Evolutionary conservation across 192 early-diverging fungal genomes (phyloP).

Genomic region (Polychytrium aggregatum): DNA sequence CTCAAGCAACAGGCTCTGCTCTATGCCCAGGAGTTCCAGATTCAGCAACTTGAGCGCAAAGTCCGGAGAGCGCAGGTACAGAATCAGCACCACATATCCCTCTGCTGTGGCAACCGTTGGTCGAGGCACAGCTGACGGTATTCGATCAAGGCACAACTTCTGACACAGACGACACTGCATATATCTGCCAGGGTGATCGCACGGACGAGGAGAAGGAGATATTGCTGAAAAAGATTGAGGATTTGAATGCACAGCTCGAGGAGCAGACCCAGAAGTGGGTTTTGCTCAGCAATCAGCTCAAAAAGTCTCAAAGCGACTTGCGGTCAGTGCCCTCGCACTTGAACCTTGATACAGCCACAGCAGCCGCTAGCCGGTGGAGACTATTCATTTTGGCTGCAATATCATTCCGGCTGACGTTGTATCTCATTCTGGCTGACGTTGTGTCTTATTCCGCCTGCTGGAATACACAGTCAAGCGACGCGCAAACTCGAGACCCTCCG

Average conservation of each 20-base stretch:
- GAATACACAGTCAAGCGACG: constrained; percentile 16
- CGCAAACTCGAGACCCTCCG: constrained; percentile 30
- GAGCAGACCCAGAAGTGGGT: constrained; percentile 22
- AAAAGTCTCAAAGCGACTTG: constrained; percentile 46
- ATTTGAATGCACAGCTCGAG: constrained; percentile 34
- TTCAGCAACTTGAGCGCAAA: constrained; percentile 53
- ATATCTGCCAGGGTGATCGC: constrained; percentile 35
- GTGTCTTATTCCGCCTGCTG: neutral
- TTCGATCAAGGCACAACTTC: too few species aligned
- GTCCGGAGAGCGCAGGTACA: constrained; percentile 35
- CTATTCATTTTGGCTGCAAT: neutral
- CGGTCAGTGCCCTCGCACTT: constrained; percentile 12
- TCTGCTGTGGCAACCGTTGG: too few species aligned
- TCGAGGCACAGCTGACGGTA: too few species aligned
- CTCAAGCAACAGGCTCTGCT: constrained; percentile 44
- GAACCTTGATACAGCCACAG: neutral
- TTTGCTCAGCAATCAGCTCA: constrained; percentile 41
- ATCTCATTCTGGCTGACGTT: neutral
- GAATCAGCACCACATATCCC: too few species aligned
- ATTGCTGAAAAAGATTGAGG: constrained; percentile 31
- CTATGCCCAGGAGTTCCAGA: constrained; percentile 46
- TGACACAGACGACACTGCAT: too few species aligned
- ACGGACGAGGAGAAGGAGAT: constrained; percentile 53
- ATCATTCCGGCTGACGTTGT: neutral
- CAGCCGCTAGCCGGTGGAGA: neutral